Conservation (phyloP, 345 rosid genomes). For the Cardamine chenopodiifolia region DNA sequence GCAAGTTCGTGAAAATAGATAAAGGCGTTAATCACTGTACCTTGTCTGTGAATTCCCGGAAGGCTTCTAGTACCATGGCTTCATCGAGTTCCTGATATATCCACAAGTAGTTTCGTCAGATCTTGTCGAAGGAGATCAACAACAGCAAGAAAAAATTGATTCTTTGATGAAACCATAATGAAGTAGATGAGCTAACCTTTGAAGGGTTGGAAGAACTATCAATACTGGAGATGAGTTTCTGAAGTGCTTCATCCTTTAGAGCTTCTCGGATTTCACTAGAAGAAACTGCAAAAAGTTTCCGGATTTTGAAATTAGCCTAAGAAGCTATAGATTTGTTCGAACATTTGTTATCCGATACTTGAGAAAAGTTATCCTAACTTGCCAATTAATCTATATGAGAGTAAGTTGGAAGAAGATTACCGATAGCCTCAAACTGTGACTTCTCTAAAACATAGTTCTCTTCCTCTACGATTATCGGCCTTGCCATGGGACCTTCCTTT, state of each 20-base stretch:
- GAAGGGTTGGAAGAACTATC: slow-evolving; percentile 38
- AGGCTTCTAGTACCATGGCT: slow-evolving; percentile 41
- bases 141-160: background rate
- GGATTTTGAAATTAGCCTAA: background rate
- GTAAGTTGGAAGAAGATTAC: slow-evolving; percentile 40
- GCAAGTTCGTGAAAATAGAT: slow-evolving; percentile 2
- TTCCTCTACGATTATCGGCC: slow-evolving; percentile 54
- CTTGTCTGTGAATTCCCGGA: slow-evolving; percentile 38
- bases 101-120: background rate
- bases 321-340: background rate
- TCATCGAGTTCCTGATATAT: slow-evolving; percentile 38
- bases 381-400: background rate
- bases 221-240: slow-evolving; percentile 38
- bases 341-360: background rate
- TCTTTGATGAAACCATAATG: background rate
- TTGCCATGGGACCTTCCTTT: slow-evolving; percentile 38
- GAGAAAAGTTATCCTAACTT: background rate
- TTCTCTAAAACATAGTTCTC: slow-evolving; percentile 50
- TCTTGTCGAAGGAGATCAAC: background rate
- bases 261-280: slow-evolving; percentile 40
- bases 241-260: slow-evolving; percentile 39
- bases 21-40: slow-evolving; percentile 6
- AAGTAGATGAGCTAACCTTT: slow-evolving; percentile 12
- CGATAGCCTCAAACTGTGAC: slow-evolving; percentile 60
- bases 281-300: slow-evolving; percentile 38